Evolutionary conservation across 208 protist genomes (phyloP), one percentile per base, ranked within the genome.

Genomic region (Herpetomonas samuelpessoai): DNA sequence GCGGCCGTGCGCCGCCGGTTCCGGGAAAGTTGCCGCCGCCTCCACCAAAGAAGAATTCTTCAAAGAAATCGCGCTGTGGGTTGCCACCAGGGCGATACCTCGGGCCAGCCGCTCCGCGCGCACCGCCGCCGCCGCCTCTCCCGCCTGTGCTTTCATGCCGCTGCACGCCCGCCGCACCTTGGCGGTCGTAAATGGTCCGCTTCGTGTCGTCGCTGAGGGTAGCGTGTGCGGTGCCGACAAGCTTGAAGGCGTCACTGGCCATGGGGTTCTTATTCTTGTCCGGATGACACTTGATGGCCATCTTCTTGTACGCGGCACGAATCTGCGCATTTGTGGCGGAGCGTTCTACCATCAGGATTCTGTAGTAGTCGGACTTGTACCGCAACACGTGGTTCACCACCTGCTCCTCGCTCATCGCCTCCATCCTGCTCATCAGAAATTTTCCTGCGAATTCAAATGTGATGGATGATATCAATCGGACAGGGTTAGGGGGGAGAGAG

Each of bases 221-320:
- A 14, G 66, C 50, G 68, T 96, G 71, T 3, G 92, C 90, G 9
- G 72, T 78, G 30, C 87, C 80, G 7, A 97, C 72, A 26, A 93
- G 44, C 78, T 96, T 96, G 65, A 97, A 97, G 10, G 91, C 93
- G 47, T 97, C 93, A 14, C 60, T 76, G 14, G 93, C 81, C 48
- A 81, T 60, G 16, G 71, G 54, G 52, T 91, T 65, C 51, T 86
- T 91, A 68, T 93, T 95, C 65, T 96, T 96, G 70, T 97, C 93
- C 3, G 93, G 93, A 61, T 97, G 93, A 47, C 88, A 95, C 62
- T 76, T 88, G 22, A 96, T 63, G 2, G 88, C 91, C 68, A 93
- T 79, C 53, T 85, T 88, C 66, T 92, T 91, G 79, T 97, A 97
- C n/a, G 81, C 78, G 6, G 60, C 58, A 65, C 91, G 92, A 35